These are phyloP conservation scores for Monilinia fructicola DNA, from an alignment of 2,329 filamentous ascomycete genomes.

Conservation along the genomic window DNA sequence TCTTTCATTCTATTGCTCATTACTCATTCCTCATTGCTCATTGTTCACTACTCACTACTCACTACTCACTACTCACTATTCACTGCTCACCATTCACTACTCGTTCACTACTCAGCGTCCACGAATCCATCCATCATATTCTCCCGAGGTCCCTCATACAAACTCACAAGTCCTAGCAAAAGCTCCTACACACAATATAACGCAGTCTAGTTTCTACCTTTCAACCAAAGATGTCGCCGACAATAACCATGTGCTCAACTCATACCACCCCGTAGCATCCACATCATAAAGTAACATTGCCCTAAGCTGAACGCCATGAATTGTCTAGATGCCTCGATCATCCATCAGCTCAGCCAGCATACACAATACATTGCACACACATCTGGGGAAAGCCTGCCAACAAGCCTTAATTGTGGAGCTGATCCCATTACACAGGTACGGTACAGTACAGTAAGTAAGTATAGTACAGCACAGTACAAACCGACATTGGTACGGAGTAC, in stretches of 20 bases:
- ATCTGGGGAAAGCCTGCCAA: not conserved
- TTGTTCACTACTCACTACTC: not conserved
- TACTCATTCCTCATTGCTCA: no score
- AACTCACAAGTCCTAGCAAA: not conserved
- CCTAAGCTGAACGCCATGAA: not conserved
- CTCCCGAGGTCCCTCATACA: not conserved
- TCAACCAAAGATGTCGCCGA: not conserved
- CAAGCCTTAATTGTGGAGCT: slow-evolving; percentile 3
- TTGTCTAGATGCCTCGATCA: not conserved
- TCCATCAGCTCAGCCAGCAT: not conserved
- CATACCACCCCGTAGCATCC: not conserved
- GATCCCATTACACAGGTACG: no score
- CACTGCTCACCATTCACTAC: not conserved
- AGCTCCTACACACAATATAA: no score
- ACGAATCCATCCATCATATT: not conserved
- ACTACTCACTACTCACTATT: not conserved
- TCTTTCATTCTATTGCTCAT: no score
- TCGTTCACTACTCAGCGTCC: no score
- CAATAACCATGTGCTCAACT: not conserved
- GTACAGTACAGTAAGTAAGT: no score
- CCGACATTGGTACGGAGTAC: no score
- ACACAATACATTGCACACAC: no score
- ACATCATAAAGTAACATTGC: not conserved
- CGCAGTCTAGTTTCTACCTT: not conserved
- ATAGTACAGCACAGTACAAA: no score